Percentiles rank a stretch among this genome's conserved stretches.
Evolutionary conservation across 768 basidiomycete species (phyloP).

Genomic region (Paxillus involutus): DNA sequence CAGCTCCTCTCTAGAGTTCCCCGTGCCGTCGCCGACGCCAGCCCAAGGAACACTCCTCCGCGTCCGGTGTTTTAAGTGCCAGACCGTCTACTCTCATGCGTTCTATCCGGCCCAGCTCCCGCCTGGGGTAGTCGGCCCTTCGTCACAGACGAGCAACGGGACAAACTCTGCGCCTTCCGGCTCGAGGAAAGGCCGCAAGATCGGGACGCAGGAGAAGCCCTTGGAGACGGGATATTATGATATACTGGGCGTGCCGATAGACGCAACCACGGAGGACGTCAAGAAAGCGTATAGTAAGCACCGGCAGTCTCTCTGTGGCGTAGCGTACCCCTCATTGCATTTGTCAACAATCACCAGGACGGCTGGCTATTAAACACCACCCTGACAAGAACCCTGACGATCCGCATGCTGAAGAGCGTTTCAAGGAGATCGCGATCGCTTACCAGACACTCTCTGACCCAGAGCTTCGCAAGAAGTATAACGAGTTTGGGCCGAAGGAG

Average conservation of each 20-base stretch:
- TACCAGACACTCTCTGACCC: slow-evolving; percentile 86
- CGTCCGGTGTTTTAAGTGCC: slow-evolving; percentile 72
- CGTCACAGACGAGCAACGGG: slow-evolving; percentile 19
- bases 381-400: slow-evolving; percentile 93
- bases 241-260: slow-evolving; percentile 70
- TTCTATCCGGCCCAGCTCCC: slow-evolving; percentile 68
- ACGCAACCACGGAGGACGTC: slow-evolving; percentile 79
- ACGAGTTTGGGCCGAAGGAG: slow-evolving; percentile 87
- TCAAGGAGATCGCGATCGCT: slow-evolving; percentile 86
- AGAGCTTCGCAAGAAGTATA: slow-evolving; percentile 77
- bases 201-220: slow-evolving; percentile 85
- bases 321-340: not conserved
- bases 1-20: slow-evolving; percentile 61
- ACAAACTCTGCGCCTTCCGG: slow-evolving; percentile 15
- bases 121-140: slow-evolving; percentile 13
- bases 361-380: slow-evolving; percentile 87
- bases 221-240: slow-evolving; percentile 93
- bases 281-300: slow-evolving; percentile 85
- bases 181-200: slow-evolving; percentile 63
- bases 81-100: slow-evolving; percentile 54
- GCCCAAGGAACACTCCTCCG: slow-evolving; percentile 56
- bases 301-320: not conserved
- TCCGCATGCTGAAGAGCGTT: slow-evolving; percentile 81
- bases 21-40: slow-evolving; percentile 43
- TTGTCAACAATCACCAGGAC: slow-evolving; percentile 55